A percentile compares a stretch with the other conserved stretches of the same genome.
Conservation (phyloP, 331 rosid species). For the Malus hybrid region DNA sequence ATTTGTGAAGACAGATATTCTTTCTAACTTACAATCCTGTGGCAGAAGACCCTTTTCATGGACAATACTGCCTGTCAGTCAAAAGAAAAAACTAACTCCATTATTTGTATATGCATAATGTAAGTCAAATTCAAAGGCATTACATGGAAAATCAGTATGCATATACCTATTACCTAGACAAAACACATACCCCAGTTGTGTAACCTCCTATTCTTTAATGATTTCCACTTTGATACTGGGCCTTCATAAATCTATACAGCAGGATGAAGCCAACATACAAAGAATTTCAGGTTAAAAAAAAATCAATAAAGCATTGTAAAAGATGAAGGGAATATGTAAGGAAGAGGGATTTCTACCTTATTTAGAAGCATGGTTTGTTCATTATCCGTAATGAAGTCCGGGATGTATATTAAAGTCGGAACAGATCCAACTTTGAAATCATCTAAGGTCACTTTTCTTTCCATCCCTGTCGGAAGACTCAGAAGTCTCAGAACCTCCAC, state of each 20-base stretch:
- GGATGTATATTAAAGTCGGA: constrained; percentile 60
- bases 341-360: constrained; percentile 30
- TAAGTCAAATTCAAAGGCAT: neutral
- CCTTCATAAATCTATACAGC: constrained; percentile 57
- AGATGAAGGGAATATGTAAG: neutral
- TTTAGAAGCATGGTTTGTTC: constrained; percentile 51
- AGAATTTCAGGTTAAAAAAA: neutral
- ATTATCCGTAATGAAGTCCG: constrained; percentile 45
- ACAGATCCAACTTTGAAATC: constrained; percentile 53
- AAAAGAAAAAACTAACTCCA: constrained; percentile 10
- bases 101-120: neutral
- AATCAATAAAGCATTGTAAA: neutral
- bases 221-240: constrained; percentile 73
- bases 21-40: constrained; percentile 59
- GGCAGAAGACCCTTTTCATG: constrained; percentile 94
- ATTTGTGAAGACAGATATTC: neutral
- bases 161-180: neutral
- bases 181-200: constrained; percentile 79
- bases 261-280: neutral
- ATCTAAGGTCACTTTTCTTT: constrained; percentile 22
- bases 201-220: constrained; percentile 77
- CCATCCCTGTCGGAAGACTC: constrained; percentile 27
- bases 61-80: constrained; percentile 71
- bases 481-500: neutral
- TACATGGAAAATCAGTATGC: neutral